A percentile compares a stretch with the other conserved stretches of the same genome.
Evolutionary conservation across 805 yeast species (phyloP).

Genomic region (Komagataella phaffii): DNA sequence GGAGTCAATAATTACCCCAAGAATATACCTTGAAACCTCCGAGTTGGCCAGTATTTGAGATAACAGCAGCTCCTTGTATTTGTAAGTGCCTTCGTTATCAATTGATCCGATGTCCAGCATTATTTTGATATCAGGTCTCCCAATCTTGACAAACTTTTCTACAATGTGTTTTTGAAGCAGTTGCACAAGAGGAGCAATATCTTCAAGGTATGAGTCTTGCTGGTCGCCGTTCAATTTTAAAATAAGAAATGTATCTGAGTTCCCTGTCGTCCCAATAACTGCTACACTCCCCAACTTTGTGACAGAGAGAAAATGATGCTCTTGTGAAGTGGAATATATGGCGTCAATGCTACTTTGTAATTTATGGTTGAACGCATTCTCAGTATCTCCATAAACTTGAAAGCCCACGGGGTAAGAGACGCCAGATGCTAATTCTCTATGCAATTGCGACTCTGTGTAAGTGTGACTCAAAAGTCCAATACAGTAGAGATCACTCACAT

Average conservation of each 20-base stretch:
- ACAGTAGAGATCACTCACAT: constrained; percentile 31
- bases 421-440: constrained; percentile 38
- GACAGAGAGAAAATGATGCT: constrained; percentile 33
- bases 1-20: constrained; percentile 26
- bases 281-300: constrained; percentile 35
- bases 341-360: constrained; percentile 29
- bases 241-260: constrained; percentile 32
- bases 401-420: constrained; percentile 36
- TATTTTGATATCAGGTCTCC: constrained; percentile 10
- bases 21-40: constrained; percentile 9
- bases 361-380: constrained; percentile 7
- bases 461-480: constrained; percentile 29
- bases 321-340: constrained; percentile 25
- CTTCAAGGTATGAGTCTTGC: neutral
- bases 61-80: constrained; percentile 1
- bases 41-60: constrained; percentile 8
- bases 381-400: constrained; percentile 8
- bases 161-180: neutral
- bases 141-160: constrained; percentile 2
- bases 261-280: constrained; percentile 35
- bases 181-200: neutral
- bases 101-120: constrained; percentile 13
- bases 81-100: constrained; percentile 1
- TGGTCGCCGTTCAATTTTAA: constrained; percentile 13
- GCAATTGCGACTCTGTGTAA: constrained; percentile 32